Evolutionary conservation across 495 filamentous ascomycete genomes (phyloP).

Genomic region (Margaritispora aquatica): DNA sequence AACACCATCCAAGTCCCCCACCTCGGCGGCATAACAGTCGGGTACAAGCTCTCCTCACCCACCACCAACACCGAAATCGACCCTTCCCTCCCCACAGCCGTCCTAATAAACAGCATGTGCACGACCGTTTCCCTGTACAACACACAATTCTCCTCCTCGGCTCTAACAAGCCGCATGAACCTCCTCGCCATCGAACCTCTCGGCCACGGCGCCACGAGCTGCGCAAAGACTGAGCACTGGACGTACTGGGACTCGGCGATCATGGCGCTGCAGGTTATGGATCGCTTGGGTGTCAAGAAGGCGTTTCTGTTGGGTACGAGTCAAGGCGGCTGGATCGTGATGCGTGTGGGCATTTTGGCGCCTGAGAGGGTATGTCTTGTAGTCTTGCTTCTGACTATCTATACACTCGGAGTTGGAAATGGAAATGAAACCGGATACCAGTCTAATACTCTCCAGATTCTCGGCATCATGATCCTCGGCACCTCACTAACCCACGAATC

Average conservation of each 20-base stretch:
- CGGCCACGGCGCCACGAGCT: constrained; percentile 45
- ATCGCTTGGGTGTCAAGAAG: constrained; percentile 46
- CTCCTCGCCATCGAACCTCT: constrained; percentile 50
- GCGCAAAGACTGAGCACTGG: constrained; percentile 37
- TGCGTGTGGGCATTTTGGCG: constrained; percentile 51
- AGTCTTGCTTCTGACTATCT: not conserved
- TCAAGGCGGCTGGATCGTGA: constrained; percentile 57
- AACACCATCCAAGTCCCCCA: constrained; percentile 45
- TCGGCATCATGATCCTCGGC: constrained; percentile 53
- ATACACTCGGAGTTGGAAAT: not conserved
- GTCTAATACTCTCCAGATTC: constrained; percentile 31
- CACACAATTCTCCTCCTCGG: constrained; percentile 38
- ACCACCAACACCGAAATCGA: constrained; percentile 30
- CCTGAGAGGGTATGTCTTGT: constrained; percentile 44
- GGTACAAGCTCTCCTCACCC: constrained; percentile 38
- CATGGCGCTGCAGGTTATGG: constrained; percentile 39
- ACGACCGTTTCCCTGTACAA: constrained; percentile 46
- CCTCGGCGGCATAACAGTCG: constrained; percentile 47
- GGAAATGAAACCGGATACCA: too few species aligned
- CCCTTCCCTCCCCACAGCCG: constrained; percentile 47
- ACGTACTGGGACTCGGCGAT: constrained; percentile 51
- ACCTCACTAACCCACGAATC: constrained; percentile 59
- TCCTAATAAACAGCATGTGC: constrained; percentile 55
- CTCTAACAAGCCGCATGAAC: constrained; percentile 40
- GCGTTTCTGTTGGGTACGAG: constrained; percentile 54